Conservation (phyloP, 768 basidiomycete genomes). For the Boletellus ananiceps region DNA sequence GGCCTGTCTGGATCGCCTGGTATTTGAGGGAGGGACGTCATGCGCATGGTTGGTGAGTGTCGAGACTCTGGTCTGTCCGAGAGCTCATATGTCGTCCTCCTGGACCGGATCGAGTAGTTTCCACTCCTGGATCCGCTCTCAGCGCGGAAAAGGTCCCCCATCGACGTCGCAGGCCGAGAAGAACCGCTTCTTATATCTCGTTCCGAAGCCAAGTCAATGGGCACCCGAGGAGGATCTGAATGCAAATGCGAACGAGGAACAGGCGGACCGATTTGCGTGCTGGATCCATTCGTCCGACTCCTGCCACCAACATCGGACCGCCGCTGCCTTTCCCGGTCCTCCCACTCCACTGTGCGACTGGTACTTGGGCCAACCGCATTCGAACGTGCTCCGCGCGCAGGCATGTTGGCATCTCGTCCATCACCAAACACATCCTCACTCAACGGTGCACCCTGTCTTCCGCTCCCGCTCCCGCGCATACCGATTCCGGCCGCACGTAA, state of each 20-base stretch:
- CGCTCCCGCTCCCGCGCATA: slow-evolving; percentile 30
- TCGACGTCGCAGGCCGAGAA: slow-evolving; percentile 49
- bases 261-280: slow-evolving; percentile 16
- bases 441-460: slow-evolving; percentile 25
- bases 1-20: slow-evolving; percentile 15
- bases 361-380: slow-evolving; percentile 2
- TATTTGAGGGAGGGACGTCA: slow-evolving; percentile 12
- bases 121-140: slow-evolving; percentile 14
- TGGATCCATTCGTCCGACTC: slow-evolving; percentile 23
- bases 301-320: slow-evolving; percentile 16
- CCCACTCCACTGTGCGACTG: slow-evolving; percentile 20
- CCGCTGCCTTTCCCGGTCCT: slow-evolving; percentile 21
- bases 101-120: slow-evolving; percentile 16
- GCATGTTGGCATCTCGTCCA: slow-evolving; percentile 15
- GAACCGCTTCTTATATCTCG: slow-evolving; percentile 19
- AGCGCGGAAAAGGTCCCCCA: slow-evolving; percentile 45
- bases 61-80: slow-evolving; percentile 21
- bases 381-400: slow-evolving; percentile 17
- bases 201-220: slow-evolving; percentile 12
- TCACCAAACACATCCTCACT: slow-evolving; percentile 36
- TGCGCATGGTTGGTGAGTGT: slow-evolving; percentile 11
- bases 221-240: slow-evolving; percentile 25
- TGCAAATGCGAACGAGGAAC: slow-evolving; percentile 19
- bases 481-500: slow-evolving; percentile 67
- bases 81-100: slow-evolving; percentile 23